Percentiles rank a stretch among this genome's conserved stretches.
These are phyloP conservation scores for Aphanomyces euteiches DNA, from an alignment of 352 stramenopile species.

Conservation along the genomic window DNA sequence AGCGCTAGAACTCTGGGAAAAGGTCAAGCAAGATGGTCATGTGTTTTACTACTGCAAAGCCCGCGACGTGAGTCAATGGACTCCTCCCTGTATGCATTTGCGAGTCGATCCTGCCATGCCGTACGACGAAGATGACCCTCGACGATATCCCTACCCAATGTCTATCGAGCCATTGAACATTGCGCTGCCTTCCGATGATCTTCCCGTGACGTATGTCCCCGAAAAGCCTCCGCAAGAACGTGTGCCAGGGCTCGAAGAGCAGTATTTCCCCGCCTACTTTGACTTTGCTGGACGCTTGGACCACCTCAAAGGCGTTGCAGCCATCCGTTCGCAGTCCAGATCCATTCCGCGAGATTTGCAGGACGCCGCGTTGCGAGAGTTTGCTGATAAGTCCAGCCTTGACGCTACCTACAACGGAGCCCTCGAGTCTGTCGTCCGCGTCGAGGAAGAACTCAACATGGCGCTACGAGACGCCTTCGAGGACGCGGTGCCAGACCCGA, in stretches of 20 bases:
- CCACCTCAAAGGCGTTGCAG: constrained; percentile 5
- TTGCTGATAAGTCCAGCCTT: background rate
- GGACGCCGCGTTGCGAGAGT: background rate
- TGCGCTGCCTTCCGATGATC: background rate
- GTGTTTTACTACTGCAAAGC: constrained; percentile 29
- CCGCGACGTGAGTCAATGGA: constrained; percentile 19
- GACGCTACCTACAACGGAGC: background rate
- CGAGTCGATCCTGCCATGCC: background rate
- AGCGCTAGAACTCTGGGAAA: constrained; percentile 26
- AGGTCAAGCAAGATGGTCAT: constrained; percentile 3
- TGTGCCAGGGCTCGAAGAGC: background rate
- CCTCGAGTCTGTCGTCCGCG: background rate
- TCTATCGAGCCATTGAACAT: constrained; percentile 7
- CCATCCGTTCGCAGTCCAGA: background rate
- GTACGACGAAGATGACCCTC: background rate
- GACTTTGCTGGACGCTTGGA: background rate
- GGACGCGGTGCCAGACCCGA: constrained; percentile 9
- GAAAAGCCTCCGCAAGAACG: background rate
- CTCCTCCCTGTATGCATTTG: constrained; percentile 15
- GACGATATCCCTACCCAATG: background rate
- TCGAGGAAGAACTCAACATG: background rate
- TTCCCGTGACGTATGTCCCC: background rate
- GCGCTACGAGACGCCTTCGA: background rate
- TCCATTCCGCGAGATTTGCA: background rate
- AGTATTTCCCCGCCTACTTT: background rate